Base-by-base conservation (phyloP, 371 early-diverging fungal species). In the Apophysomyces variabilis region DNA sequence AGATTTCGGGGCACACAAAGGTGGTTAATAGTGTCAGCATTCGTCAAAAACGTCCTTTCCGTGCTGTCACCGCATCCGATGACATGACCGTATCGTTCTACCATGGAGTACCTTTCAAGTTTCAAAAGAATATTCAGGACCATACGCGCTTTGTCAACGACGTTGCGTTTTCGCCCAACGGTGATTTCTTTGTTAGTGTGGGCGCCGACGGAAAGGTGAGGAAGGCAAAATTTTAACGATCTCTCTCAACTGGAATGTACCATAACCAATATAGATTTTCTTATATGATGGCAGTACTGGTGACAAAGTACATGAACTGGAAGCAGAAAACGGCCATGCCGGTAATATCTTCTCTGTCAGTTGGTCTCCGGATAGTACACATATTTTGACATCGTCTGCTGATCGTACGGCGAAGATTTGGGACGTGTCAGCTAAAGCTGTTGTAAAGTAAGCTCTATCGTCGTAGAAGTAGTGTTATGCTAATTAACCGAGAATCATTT, bases 231-330 rank as follows among this genome's bases (percentile, higher is more conserved):
- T 56, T 11, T 39, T 16, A 9, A 14, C 43, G 12, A 9, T 38
- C 38, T 38, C 14, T 11, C 39, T 1, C 73, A 90, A 89, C 79
- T 96, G 47, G 32, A 26, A 26, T 26, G 32, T 26, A 26, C 32
- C 32, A 26, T 26, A 26, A 26, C 32, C 32, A 2, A 3, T 26
- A 26, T 26, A 26, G 32, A 26, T 26, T 26, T 95, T 95, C 78
- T 66, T 99, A 73, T 97, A 95, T 72, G 95, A 97, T 58, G 99
- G 96, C 38, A 89, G 89, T 68, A 92, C 91, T 5, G 99, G 96
- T 43, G 96, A 93, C 50, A 86, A 88, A 57, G 61, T 93, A 9
- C 83, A 83, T 14, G 95, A 95, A 62, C 70, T 96, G 14, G 60
- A 60, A 5, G 76, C 75, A 16, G 75, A 74, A 13, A 82, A 79